Conservation (phyloP, 192 early-diverging fungal species). For the Phlyctochytrium arcticum region DNA sequence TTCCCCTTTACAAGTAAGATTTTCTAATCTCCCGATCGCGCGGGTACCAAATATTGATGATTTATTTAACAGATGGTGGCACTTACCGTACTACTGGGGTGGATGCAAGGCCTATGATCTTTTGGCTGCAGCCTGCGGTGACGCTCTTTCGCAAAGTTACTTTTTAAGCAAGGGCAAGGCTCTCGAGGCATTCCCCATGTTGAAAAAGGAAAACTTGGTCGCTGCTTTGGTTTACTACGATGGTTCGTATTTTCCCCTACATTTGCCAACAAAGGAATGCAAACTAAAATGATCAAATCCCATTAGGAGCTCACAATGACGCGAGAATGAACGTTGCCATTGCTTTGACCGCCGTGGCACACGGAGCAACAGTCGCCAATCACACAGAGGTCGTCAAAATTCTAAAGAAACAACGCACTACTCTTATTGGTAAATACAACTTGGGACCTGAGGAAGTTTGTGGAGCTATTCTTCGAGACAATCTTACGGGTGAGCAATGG, state of each 20-base stretch:
- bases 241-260: constrained; percentile 40
- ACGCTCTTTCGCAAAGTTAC: constrained; percentile 76
- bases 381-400: constrained; percentile 85
- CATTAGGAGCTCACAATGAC: constrained; percentile 95
- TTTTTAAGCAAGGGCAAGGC: constrained; percentile 74
- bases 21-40: neutral
- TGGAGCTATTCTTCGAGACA: constrained; percentile 81
- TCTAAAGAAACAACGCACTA: constrained; percentile 59
- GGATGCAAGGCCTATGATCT: constrained; percentile 92
- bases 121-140: constrained; percentile 79
- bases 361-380: constrained; percentile 91
- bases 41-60: neutral
- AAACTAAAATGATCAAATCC: neutral
- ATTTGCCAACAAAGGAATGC: neutral
- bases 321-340: constrained; percentile 95
- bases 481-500: constrained; percentile 82
- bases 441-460: constrained; percentile 60
- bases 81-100: constrained; percentile 93
- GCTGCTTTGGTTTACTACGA: constrained; percentile 98
- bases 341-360: constrained; percentile 81
- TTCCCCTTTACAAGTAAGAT: constrained; percentile 83
- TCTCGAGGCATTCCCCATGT: constrained; percentile 93
- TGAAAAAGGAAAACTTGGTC: constrained; percentile 79
- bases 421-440: constrained; percentile 25
- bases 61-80: constrained; percentile 72